These are phyloP conservation scores for Lasiodiplodia citricola DNA, from an alignment of 2,329 filamentous ascomycete species.

Conservation along the genomic window DNA sequence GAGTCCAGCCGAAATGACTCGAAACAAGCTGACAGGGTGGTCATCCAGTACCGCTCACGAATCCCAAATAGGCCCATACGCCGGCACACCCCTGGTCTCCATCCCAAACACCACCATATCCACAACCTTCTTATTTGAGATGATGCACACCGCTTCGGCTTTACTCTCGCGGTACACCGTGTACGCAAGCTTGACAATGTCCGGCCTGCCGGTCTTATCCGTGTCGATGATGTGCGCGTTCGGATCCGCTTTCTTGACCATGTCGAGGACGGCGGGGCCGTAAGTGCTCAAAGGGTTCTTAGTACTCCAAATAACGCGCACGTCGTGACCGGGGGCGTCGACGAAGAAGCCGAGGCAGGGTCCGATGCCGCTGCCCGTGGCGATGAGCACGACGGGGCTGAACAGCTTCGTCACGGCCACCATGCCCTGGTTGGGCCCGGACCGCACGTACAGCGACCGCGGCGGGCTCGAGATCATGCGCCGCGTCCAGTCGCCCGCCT, in stretches of 20 bases:
- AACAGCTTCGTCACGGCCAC: slow-evolving; percentile 41
- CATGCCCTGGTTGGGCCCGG: slow-evolving; percentile 38
- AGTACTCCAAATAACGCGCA: slow-evolving; percentile 73
- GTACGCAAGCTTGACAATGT: slow-evolving; percentile 64
- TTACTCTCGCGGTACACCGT: slow-evolving; percentile 52
- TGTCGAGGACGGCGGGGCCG: slow-evolving; percentile 60
- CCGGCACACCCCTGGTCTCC: slow-evolving; percentile 68
- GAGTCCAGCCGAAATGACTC: not conserved
- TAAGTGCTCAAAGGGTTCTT: slow-evolving; percentile 67
- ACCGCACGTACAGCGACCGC: slow-evolving; percentile 38
- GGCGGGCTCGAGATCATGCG: slow-evolving; percentile 33
- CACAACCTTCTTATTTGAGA: slow-evolving; percentile 72
- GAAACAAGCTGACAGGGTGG: not conserved
- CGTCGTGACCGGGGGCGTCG: slow-evolving; percentile 36
- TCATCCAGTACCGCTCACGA: slow-evolving; percentile 47
- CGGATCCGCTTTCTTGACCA: slow-evolving; percentile 63
- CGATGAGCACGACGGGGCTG: slow-evolving; percentile 39
- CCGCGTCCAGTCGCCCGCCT: slow-evolving; percentile 43
- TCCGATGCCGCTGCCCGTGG: slow-evolving; percentile 44
- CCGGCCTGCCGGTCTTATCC: slow-evolving; percentile 58
- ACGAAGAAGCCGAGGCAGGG: slow-evolving; percentile 60
- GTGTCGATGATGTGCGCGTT: slow-evolving; percentile 73
- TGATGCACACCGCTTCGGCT: slow-evolving; percentile 73
- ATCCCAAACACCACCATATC: slow-evolving; percentile 71
- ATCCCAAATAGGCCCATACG: slow-evolving; percentile 78